phyloP scores from a whole-genome alignment of 805 yeast species.

The Lipomyces starkeyi region DNA sequence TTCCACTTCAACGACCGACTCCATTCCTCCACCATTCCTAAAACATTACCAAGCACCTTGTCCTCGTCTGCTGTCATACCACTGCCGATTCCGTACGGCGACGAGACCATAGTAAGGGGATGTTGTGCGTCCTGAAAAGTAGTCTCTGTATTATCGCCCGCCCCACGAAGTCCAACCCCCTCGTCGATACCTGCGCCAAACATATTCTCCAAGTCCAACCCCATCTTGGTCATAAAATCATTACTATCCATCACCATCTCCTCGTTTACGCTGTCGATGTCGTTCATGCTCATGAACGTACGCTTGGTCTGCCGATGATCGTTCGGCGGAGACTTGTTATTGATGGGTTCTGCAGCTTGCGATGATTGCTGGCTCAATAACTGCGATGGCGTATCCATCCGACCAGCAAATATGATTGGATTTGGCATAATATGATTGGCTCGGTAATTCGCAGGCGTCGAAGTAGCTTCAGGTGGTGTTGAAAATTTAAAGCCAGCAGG shows the following conservation, averaged over 20 bases:
- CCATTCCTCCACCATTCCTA: conserved; percentile 22
- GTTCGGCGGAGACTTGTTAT: neutral
- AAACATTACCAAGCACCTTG: conserved; percentile 17
- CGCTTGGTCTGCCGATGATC: neutral
- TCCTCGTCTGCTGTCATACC: conserved; percentile 15
- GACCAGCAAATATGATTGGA: neutral
- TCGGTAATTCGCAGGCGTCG: conserved; percentile 8
- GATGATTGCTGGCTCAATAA: neutral
- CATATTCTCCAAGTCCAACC: neutral
- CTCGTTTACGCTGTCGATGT: conserved; percentile 2
- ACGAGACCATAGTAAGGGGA: neutral
- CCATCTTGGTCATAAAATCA: neutral
- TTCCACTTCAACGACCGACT: conserved; percentile 24
- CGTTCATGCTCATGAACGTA: neutral
- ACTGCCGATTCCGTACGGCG: conserved; percentile 1
- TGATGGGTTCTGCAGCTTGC: neutral
- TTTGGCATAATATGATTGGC: neutral
- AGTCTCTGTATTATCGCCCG: neutral
- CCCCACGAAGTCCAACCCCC: neutral
- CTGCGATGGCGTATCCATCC: neutral
- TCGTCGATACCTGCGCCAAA: neutral
- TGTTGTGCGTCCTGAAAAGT: conserved; percentile 19
- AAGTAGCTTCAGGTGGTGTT: conserved; percentile 15
- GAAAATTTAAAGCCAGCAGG: conserved; percentile 10
- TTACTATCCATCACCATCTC: neutral